Evolutionary conservation across 2,329 filamentous ascomycete species (phyloP).

Genomic region (Monosporascus sp.): DNA sequence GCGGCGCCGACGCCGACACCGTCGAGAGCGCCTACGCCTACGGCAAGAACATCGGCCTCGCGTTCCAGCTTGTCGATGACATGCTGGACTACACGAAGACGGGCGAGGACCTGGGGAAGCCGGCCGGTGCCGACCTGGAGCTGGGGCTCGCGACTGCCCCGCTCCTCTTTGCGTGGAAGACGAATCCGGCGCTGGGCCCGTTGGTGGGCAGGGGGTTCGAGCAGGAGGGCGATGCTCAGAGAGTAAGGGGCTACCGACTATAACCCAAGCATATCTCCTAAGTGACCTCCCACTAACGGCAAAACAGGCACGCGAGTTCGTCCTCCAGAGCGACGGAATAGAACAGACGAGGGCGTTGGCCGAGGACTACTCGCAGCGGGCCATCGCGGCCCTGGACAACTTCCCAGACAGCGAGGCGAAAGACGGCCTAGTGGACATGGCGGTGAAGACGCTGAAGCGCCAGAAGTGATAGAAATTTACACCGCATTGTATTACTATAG

Average conservation of each 20-base stretch:
- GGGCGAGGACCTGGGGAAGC: constrained; percentile 83
- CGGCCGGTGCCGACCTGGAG: constrained; percentile 88
- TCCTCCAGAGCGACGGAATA: constrained; percentile 77
- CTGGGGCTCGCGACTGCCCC: constrained; percentile 91
- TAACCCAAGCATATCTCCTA: neutral
- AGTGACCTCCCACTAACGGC: constrained; percentile 4
- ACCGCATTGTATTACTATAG: constrained; percentile 10
- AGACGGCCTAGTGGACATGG: constrained; percentile 87
- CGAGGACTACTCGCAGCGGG: constrained; percentile 84
- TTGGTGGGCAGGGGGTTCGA: constrained; percentile 90
- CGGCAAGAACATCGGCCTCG: constrained; percentile 86
- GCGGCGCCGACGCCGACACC: constrained; percentile 67
- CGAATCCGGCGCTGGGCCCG: constrained; percentile 74
- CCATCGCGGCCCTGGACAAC: constrained; percentile 71
- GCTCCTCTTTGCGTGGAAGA: constrained; percentile 91
- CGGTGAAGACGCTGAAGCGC: constrained; percentile 81
- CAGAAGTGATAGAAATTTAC: constrained; percentile 57
- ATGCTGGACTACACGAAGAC: constrained; percentile 94
- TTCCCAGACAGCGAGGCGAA: constrained; percentile 97
- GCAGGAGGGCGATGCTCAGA: constrained; percentile 74
- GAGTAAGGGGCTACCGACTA: constrained; percentile 49
- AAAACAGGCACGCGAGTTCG: constrained; percentile 74
- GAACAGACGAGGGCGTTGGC: constrained; percentile 88
- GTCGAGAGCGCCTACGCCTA: constrained; percentile 90
- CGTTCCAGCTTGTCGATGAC: constrained; percentile 96